phyloP scores from a whole-genome alignment of 176 grass and related monocot species.

The Urochloa ruziziensis region DNA sequence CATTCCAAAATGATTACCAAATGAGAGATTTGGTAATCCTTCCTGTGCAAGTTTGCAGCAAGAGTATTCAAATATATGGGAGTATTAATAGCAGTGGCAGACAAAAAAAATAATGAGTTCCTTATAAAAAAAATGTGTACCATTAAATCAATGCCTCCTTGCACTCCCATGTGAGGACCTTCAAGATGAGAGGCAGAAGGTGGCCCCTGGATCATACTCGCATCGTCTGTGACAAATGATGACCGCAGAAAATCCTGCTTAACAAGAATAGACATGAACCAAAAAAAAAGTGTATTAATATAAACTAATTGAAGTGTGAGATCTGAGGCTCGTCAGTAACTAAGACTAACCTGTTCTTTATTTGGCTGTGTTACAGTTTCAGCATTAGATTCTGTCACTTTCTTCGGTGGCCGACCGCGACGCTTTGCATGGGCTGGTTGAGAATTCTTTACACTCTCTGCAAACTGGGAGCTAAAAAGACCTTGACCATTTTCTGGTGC shows the following conservation, averaged over 20 bases:
- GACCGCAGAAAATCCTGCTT: slow-evolving; percentile 78
- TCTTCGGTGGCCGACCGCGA: slow-evolving; percentile 63
- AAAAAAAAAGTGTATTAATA: slow-evolving; percentile 22
- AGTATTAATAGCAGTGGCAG: slow-evolving; percentile 19
- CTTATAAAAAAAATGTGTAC: slow-evolving; percentile 40
- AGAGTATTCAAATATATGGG: slow-evolving; percentile 17
- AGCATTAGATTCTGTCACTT: slow-evolving; percentile 56
- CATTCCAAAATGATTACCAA: slow-evolving; percentile 77
- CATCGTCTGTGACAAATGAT: slow-evolving; percentile 52
- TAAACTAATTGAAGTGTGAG: not conserved
- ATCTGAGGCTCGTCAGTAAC: not conserved
- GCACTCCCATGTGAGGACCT: slow-evolving; percentile 54
- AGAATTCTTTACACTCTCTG: slow-evolving; percentile 55
- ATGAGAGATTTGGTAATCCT: slow-evolving; percentile 85
- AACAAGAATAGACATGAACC: slow-evolving; percentile 23
- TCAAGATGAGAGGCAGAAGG: slow-evolving; percentile 53
- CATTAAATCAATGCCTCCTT: slow-evolving; percentile 74
- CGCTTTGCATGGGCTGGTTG: slow-evolving; percentile 60
- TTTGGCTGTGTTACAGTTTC: slow-evolving; percentile 51
- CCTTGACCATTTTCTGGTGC: slow-evolving; percentile 63
- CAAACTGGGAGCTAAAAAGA: slow-evolving; percentile 45
- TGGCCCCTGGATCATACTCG: slow-evolving; percentile 52
- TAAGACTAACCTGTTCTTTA: slow-evolving; percentile 67
- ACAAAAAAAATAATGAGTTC: no score
- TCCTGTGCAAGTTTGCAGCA: slow-evolving; percentile 57